Evolutionary conservation across 2,329 filamentous ascomycete species (phyloP).

Genomic region (Xylaria sp.): DNA sequence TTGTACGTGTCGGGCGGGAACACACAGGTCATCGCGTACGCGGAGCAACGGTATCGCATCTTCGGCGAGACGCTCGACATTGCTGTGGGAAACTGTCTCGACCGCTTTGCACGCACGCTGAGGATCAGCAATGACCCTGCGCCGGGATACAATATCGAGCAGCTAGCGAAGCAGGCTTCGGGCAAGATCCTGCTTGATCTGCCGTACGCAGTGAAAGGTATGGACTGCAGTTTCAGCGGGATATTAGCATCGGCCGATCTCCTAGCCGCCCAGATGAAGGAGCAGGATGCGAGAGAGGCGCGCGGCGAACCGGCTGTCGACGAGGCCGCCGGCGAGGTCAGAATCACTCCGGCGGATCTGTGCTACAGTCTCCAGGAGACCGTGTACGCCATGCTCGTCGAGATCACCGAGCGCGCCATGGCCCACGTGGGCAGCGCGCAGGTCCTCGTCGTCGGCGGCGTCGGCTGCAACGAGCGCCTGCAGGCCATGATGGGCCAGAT

Average conservation of each 20-base stretch:
- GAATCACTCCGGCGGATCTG: slow-evolving; percentile 82
- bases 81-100: slow-evolving; percentile 95
- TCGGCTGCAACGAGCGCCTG: slow-evolving; percentile 92
- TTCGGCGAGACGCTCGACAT: slow-evolving; percentile 98
- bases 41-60: slow-evolving; percentile 92
- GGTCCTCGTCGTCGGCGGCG: slow-evolving; percentile 94
- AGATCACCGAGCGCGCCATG: slow-evolving; percentile 99
- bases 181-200: slow-evolving; percentile 78
- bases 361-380: slow-evolving; percentile 98
- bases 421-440: slow-evolving; percentile 92
- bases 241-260: slow-evolving; percentile 87
- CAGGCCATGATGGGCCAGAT: slow-evolving; percentile 99
- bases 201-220: slow-evolving; percentile 96
- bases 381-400: slow-evolving; percentile 95
- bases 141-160: slow-evolving; percentile 97
- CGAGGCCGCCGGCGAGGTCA: slow-evolving; percentile 58
- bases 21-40: slow-evolving; percentile 97
- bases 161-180: slow-evolving; percentile 79
- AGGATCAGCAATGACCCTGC: slow-evolving; percentile 95
- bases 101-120: slow-evolving; percentile 92
- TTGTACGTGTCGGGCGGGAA: slow-evolving; percentile 96
- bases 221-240: slow-evolving; percentile 97
- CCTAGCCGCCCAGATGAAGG: slow-evolving; percentile 75
- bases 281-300: slow-evolving; percentile 48
- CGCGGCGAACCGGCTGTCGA: slow-evolving; percentile 45